Evolutionary conservation across 2,329 filamentous ascomycete species (phyloP).

Genomic region (Bipolaris bicolor): DNA sequence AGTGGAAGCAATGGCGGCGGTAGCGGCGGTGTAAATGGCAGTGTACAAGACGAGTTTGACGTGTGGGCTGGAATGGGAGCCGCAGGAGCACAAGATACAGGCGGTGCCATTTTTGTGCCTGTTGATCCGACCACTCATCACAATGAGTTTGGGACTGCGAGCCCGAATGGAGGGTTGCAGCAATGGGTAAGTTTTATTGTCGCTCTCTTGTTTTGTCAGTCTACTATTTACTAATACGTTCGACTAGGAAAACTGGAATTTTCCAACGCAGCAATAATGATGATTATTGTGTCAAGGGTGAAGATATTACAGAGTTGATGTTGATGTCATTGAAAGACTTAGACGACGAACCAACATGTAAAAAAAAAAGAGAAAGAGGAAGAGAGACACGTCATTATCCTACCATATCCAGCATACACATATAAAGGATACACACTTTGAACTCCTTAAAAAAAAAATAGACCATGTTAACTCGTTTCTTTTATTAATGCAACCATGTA

Average conservation of each 20-base stretch:
- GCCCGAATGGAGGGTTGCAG: conserved; percentile 36
- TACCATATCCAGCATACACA: no score
- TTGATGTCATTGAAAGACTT: no score
- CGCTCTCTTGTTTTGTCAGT: no score
- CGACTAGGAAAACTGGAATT: conserved; percentile 39
- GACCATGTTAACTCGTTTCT: no score
- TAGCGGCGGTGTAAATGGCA: not conserved
- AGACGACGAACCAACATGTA: no score
- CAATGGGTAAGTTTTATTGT: conserved; percentile 39
- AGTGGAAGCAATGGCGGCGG: conserved; percentile 13
- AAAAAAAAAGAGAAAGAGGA: no score
- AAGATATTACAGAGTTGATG: not conserved
- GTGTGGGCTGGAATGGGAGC: conserved; percentile 31
- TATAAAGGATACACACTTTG: no score
- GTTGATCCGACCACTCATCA: conserved; percentile 30
- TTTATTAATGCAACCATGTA: no score
- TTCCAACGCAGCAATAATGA: conserved; percentile 31
- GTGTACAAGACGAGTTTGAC: conserved; percentile 32
- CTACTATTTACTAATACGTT: not conserved
- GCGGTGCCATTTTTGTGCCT: conserved; percentile 47
- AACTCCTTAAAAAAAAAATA: no score
- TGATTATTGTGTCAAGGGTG: not conserved
- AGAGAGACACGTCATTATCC: no score
- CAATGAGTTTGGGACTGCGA: conserved; percentile 30
- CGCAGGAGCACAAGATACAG: conserved; percentile 32